phyloP scores from a whole-genome alignment of 108 stramenopile genomes.

The Epithemia pelagica region DNA sequence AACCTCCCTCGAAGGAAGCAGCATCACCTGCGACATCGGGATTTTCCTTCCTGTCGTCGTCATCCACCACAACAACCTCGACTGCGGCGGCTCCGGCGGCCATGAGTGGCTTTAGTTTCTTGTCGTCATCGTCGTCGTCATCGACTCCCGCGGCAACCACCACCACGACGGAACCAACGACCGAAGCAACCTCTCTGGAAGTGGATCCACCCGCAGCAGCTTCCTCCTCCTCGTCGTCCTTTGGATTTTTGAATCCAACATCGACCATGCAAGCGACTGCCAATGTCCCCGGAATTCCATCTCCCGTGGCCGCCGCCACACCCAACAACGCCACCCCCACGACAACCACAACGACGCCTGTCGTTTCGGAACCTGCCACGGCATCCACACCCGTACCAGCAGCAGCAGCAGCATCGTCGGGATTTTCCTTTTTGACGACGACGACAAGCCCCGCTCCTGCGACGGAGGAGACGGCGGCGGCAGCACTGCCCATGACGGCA shows the following conservation, averaged over 20 bases:
- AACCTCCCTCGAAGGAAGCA: constrained; percentile 1
- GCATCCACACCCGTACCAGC: too few species aligned
- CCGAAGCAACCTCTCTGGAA: not conserved
- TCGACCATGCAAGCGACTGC: constrained; percentile 8
- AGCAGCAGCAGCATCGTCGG: constrained; percentile 22
- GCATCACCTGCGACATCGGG: constrained; percentile 1
- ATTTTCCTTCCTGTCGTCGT: constrained; percentile 14
- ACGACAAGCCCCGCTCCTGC: constrained; percentile 17
- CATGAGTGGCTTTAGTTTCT: constrained; percentile 6
- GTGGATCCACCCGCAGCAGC: constrained; percentile 17
- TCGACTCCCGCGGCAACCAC: constrained; percentile 13
- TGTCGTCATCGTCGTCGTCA: constrained; percentile 10
- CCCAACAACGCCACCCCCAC: constrained; percentile 9
- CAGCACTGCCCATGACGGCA: too few species aligned
- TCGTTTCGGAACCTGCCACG: not conserved
- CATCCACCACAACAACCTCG: constrained; percentile 8
- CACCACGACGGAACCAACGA: constrained; percentile 10
- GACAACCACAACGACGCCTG: too few species aligned
- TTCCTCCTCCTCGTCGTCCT: constrained; percentile 13
- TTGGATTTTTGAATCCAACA: constrained; percentile 46
- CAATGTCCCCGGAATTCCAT: constrained; percentile 2
- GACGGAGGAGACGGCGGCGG: constrained; percentile 8
- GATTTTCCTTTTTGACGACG: constrained; percentile 34
- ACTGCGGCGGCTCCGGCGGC: constrained; percentile 2
- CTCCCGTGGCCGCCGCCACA: constrained; percentile 10